phyloP scores from a whole-genome alignment of 2,329 filamentous ascomycete species.

The Scytalidium lignicola region DNA sequence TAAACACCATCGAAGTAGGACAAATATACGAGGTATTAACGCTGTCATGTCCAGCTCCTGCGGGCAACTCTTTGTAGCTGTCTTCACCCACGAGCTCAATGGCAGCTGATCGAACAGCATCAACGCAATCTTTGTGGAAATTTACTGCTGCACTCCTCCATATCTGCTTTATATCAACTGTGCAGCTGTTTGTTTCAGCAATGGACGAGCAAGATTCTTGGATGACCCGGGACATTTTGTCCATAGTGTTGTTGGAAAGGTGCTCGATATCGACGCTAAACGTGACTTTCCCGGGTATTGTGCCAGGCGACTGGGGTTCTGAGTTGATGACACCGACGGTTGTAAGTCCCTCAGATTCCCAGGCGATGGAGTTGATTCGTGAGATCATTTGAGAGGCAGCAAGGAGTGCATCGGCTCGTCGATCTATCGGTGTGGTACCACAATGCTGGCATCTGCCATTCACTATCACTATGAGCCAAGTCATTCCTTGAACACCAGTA shows the following conservation, averaged over 20 bases:
- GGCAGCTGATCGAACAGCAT: background rate
- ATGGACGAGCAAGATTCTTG: background rate
- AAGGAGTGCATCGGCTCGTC: background rate
- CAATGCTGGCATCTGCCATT: slow-evolving; percentile 27
- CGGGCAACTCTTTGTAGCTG: background rate
- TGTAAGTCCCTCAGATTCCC: background rate
- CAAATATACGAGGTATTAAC: background rate
- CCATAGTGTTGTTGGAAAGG: background rate
- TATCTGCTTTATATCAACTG: background rate
- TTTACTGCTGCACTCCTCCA: background rate
- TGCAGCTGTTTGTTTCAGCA: background rate
- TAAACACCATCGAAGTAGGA: background rate
- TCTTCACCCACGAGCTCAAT: background rate
- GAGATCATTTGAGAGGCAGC: background rate
- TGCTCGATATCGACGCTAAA: background rate
- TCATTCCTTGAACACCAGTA: slow-evolving; percentile 65
- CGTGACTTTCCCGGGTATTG: background rate
- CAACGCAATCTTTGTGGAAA: background rate
- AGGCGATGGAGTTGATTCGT: background rate
- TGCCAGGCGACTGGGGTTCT: background rate
- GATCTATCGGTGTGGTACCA: background rate
- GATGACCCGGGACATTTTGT: background rate
- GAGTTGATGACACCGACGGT: background rate
- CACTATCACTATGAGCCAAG: slow-evolving; percentile 64
- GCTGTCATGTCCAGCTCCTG: background rate